A percentile compares a stretch with the other conserved stretches of the same genome.
phyloP scores from a whole-genome alignment of 164 flowering plant genomes.

The Dillenia turbinata region DNA sequence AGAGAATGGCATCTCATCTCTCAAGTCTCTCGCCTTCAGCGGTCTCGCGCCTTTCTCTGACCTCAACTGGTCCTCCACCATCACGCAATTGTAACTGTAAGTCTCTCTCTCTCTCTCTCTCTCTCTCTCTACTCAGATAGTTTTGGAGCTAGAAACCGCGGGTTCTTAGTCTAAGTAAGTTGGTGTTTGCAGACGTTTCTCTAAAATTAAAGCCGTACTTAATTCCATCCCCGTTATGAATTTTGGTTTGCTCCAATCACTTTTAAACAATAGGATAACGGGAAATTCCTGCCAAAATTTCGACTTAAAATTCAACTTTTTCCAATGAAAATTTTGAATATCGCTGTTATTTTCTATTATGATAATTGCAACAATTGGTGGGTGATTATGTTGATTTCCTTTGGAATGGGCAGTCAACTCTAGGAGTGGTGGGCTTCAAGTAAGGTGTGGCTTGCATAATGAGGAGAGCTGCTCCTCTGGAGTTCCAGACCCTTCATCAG shows the following conservation, averaged over 20 bases:
- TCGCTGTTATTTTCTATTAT: too few relatives aligned
- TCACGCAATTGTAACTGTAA: constrained; percentile 7
- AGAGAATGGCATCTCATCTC: constrained; percentile 25
- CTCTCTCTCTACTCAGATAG: too few relatives aligned
- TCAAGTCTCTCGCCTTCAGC: constrained; percentile 20
- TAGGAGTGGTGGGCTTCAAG: constrained; percentile 25
- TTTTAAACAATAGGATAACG: too few relatives aligned
- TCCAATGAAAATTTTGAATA: too few relatives aligned
- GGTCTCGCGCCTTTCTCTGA: constrained; percentile 5
- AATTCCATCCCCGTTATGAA: too few relatives aligned
- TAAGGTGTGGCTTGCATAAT: constrained; percentile 41
- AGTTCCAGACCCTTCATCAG: constrained; percentile 26
- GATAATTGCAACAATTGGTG: too few relatives aligned
- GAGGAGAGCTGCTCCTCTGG: constrained; percentile 24
- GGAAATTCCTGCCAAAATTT: too few relatives aligned
- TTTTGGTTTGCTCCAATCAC: too few relatives aligned
- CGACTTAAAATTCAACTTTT: too few relatives aligned
- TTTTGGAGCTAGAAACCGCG: background rate
- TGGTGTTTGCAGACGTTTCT: background rate
- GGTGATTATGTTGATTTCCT: too few relatives aligned
- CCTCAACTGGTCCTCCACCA: constrained; percentile 5
- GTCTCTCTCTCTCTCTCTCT: background rate
- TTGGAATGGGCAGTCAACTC: constrained; percentile 19
- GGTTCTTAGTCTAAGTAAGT: constrained; percentile 7
- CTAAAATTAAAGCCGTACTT: background rate